Base-by-base conservation (phyloP, 805 yeast species). In the Teunomyces aglyptinius region DNA sequence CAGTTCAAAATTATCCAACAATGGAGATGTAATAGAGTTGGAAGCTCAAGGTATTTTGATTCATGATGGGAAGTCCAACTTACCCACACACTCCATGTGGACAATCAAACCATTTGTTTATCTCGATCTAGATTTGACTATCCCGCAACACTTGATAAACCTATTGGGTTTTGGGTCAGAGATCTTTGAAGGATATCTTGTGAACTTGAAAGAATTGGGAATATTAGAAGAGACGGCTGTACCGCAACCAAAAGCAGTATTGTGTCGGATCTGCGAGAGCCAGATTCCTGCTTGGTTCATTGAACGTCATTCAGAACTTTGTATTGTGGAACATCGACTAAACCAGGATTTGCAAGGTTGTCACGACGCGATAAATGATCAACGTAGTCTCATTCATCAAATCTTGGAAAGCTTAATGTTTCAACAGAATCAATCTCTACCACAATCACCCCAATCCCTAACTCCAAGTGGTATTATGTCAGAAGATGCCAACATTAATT, bases 261-360 rank as follows among this genome's bases (percentile, higher is more conserved):
- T 94, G 27, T 94, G 99, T 64, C 77, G 97, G 41, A 90, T 94
- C 22, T 94, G 99, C 66, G 99, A 94, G 59, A 82, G 83, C 26
- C 78, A 78, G 41, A 83, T 90, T n/a, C 97, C 96, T 3, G 86
- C 90, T 3, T 94, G 99, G 99, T 94, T 96, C 86, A 73, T 94
- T 33, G 99, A 92, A 56, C 78, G 84, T 42, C 99, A 94, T 65
- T 85, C 92, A 1, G 94, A 90, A 58, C 69, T 87, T 40, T 94
- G 99, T 57, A 73, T 87, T 24, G 78, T 88, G 29, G 97, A 91
- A 62, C 96, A 90, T 65, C 78, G 83, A 56, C 80, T 86, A 8
- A 90, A 84, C 58, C 90, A 89, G 54, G 83, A 83, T 28, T 81
- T 92, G 7, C 88, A 86, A 58, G 55, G 75, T 29, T 71, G 83